Evolutionary conservation across 495 filamentous ascomycete species (phyloP).

Genomic region (Corynascus novoguineensis): DNA sequence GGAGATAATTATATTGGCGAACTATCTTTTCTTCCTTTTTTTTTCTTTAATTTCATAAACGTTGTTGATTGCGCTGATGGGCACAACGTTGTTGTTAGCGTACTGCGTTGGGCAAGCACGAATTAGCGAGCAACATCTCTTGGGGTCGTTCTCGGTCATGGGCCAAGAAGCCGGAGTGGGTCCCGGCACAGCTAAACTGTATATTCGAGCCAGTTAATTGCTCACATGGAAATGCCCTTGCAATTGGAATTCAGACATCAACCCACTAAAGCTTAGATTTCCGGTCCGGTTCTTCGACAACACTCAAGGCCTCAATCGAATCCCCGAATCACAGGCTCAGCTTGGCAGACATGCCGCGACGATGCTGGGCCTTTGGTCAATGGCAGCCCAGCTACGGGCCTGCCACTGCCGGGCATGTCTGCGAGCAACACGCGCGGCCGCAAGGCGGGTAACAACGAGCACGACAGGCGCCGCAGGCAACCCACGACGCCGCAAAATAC

Average conservation of each 20-base stretch:
- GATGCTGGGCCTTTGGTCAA: conserved; percentile 71
- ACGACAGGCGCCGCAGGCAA: conserved; percentile 11
- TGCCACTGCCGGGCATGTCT: conserved; percentile 63
- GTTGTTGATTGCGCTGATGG: no score
- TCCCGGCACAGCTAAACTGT: background rate
- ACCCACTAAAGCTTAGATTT: conserved; percentile 3
- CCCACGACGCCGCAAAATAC: conserved; percentile 47
- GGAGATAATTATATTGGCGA: no score
- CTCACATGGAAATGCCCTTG: conserved; percentile 4
- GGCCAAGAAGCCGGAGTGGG: background rate
- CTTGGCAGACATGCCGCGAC: conserved; percentile 34
- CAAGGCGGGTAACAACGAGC: conserved; percentile 12
- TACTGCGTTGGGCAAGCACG: no score
- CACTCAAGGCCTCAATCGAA: background rate
- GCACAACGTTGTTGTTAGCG: no score
- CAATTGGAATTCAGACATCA: background rate
- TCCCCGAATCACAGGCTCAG: conserved; percentile 10
- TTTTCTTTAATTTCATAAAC: no score
- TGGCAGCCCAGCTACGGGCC: conserved; percentile 56
- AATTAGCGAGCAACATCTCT: no score
- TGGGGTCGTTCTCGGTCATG: background rate
- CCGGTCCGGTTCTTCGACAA: background rate
- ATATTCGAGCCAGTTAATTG: conserved; percentile 6
- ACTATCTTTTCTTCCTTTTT: no score
- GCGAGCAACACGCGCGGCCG: conserved; percentile 42